Evolutionary conservation across 2,329 filamentous ascomycete genomes (phyloP), one percentile per base, ranked within the genome.

Genomic region (Colletotrichum godetiae): DNA sequence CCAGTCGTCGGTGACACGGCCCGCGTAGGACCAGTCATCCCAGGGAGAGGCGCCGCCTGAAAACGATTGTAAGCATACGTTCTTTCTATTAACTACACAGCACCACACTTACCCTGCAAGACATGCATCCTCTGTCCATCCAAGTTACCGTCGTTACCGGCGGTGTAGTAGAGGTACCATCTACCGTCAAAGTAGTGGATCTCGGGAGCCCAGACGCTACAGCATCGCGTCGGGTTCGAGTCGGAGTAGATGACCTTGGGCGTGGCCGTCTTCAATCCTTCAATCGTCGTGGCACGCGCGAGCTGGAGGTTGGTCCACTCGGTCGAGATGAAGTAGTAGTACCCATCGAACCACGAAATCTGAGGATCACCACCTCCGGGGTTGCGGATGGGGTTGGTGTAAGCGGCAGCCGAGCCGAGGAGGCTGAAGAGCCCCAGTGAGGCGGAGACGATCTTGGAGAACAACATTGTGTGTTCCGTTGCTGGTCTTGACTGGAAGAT

Each of bases 131-230:
- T 83, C 78, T 91, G 89, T 2, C 83, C 82, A 37, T 86, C 86
- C 1, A 90, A 79, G 73, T 88, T 82, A 3, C 79, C 81, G 1
- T 79, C 78, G 29, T 81, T 82, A 0, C 88, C 88, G 1, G 88
- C 86, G 0, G 88, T 88, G 77, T 90, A 91, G 80, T 90, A 91
- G 52, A 91, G 84, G 69, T 88, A 90, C 88, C 88, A 86, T 22
- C 67, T 76, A 15, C 80, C 81, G n/a, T 85, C 82, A 8, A 90
- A 77, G 68, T 86, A 86, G 76, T 90, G 88, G 0, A 89, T 80
- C 75, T 90, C 88, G 0, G 88, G 89, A 0, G 89, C 88, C 89
- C 89, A 91, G 49, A 91, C 85, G 67, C 89, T 89, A 78, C 87
- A 88, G 78, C 86, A 87, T 19, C 87, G 82, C 4, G 80, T 81